These are phyloP conservation scores for Mycena capillaripes DNA, from an alignment of 768 basidiomycete genomes.

Conservation along the genomic window DNA sequence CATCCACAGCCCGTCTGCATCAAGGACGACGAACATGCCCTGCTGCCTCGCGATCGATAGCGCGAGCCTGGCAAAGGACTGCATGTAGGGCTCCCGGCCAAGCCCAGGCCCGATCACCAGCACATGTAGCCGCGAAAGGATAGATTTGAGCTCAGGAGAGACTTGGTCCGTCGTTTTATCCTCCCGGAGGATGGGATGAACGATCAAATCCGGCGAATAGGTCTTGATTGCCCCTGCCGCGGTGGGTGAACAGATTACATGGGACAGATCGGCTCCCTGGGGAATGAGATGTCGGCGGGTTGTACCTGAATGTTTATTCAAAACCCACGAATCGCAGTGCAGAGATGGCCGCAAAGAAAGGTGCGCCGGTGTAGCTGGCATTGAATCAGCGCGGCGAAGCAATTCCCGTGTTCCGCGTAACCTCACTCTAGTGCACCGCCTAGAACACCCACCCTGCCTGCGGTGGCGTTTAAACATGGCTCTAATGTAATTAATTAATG, in stretches of 20 bases:
- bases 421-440: slow-evolving; percentile 94
- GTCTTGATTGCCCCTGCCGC: slow-evolving; percentile 96
- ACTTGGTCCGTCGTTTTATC: slow-evolving; percentile 70
- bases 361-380: slow-evolving; percentile 93
- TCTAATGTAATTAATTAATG: not conserved
- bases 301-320: not conserved
- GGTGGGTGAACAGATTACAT: slow-evolving; percentile 96
- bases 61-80: slow-evolving; percentile 81
- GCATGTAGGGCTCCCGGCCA: slow-evolving; percentile 93
- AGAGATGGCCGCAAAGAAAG: slow-evolving; percentile 94
- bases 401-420: not conserved
- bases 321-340: slow-evolving; percentile 83
- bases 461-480: slow-evolving; percentile 4
- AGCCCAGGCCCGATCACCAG: slow-evolving; percentile 96
- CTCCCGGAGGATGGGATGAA: slow-evolving; percentile 90
- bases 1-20: slow-evolving; percentile 93
- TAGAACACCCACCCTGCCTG: slow-evolving; percentile 92
- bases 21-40: slow-evolving; percentile 92
- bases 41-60: slow-evolving; percentile 77
- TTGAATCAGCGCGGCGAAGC: not conserved
- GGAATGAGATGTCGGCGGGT: slow-evolving; percentile 5
- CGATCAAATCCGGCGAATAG: slow-evolving; percentile 97
- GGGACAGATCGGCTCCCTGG: slow-evolving; percentile 94
- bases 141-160: slow-evolving; percentile 66
- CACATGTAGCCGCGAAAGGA: slow-evolving; percentile 91